Conservation (phyloP, 495 filamentous ascomycete genomes). For the Penicillium goetzii region DNA sequence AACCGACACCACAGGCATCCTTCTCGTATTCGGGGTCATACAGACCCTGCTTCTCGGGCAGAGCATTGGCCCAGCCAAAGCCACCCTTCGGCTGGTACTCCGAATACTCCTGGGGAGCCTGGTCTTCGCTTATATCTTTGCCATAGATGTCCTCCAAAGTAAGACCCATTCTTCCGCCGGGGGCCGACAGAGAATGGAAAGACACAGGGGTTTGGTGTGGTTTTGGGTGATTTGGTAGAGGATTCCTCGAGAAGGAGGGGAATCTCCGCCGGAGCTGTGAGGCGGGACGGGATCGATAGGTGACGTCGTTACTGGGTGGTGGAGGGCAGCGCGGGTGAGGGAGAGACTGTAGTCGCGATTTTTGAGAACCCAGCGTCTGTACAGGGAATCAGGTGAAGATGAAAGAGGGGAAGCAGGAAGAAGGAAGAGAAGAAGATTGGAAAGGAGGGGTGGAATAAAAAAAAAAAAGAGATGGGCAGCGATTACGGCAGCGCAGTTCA, state of each 20-base stretch:
- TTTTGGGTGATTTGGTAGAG: constrained; percentile 14
- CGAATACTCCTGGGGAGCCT: constrained; percentile 67
- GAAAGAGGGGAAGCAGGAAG: constrained; percentile 26
- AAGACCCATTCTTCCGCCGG: constrained; percentile 68
- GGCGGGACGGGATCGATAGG: constrained; percentile 26
- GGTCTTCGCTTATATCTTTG: constrained; percentile 62
- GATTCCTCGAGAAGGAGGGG: constrained; percentile 12
- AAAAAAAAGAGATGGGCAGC: constrained; percentile 29
- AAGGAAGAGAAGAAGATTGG: constrained; percentile 34
- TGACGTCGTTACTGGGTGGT: constrained; percentile 38
- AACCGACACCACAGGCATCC: constrained; percentile 99
- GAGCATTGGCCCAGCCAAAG: constrained; percentile 89
- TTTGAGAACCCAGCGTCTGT: constrained; percentile 34
- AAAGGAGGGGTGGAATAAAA: constrained; percentile 31
- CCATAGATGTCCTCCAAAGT: constrained; percentile 68
- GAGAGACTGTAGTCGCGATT: constrained; percentile 12
- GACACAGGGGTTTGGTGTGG: constrained; percentile 22
- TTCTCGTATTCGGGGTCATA: constrained; percentile 97
- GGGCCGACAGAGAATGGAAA: constrained; percentile 51
- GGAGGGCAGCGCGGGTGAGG: constrained; percentile 32
- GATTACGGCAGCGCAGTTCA: constrained; percentile 30
- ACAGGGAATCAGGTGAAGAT: constrained; percentile 23
- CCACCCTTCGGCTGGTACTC: constrained; percentile 88
- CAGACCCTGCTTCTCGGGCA: constrained; percentile 96
- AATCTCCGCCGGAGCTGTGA: constrained; percentile 27